A percentile compares a stretch with the other conserved stretches of the same genome.
phyloP scores from a whole-genome alignment of 192 early-diverging fungal species.

The Backusella circina region DNA sequence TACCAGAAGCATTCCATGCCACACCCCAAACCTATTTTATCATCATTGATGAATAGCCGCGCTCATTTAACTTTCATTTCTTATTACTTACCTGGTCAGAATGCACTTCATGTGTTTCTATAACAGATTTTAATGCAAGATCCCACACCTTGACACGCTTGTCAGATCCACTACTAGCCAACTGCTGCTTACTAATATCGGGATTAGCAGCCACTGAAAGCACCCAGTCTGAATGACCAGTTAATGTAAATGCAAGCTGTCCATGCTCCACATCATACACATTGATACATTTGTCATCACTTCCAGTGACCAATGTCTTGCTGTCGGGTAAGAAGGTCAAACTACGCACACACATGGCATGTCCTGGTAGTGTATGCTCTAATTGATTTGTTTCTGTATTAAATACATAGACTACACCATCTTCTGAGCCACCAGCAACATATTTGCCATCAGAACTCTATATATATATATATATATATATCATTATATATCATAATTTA shows the following conservation, averaged over 20 bases:
- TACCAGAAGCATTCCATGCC: slow-evolving; percentile 74
- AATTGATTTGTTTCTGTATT: slow-evolving; percentile 36
- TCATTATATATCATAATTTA: background rate
- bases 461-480: too few relatives aligned
- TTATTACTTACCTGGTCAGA: slow-evolving; percentile 60
- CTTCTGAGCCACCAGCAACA: slow-evolving; percentile 75
- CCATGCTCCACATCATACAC: slow-evolving; percentile 74
- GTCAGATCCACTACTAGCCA: slow-evolving; percentile 70
- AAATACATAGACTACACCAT: slow-evolving; percentile 38
- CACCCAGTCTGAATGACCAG: slow-evolving; percentile 79
- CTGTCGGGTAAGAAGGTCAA: slow-evolving; percentile 74
- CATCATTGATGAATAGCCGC: background rate
- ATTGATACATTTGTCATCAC: slow-evolving; percentile 82
- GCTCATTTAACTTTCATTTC: too few relatives aligned
- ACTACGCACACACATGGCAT: slow-evolving; percentile 74
- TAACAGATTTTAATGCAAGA: slow-evolving; percentile 60
- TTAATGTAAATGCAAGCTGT: slow-evolving; percentile 68
- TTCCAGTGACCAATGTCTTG: slow-evolving; percentile 62
- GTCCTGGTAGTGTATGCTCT: slow-evolving; percentile 45
- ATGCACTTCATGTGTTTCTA: slow-evolving; percentile 77
- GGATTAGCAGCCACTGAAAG: slow-evolving; percentile 61
- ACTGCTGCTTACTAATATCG: slow-evolving; percentile 57
- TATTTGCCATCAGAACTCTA: slow-evolving; percentile 76
- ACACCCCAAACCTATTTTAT: slow-evolving; percentile 71
- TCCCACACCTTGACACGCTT: slow-evolving; percentile 86